phyloP scores from a whole-genome alignment of 306 rosid genomes.

The Acacia confusa region DNA sequence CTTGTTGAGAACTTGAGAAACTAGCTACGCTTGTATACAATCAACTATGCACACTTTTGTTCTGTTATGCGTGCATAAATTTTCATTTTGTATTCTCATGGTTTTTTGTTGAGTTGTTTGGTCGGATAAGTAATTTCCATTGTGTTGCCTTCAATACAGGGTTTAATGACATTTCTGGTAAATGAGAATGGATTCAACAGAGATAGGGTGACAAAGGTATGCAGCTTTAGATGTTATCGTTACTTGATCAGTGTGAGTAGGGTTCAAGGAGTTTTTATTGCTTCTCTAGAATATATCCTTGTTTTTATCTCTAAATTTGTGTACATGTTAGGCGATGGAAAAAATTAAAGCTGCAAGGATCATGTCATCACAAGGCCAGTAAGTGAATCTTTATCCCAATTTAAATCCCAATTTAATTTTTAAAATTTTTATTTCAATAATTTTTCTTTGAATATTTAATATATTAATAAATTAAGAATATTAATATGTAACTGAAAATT shows the following conservation, averaged over 20 bases:
- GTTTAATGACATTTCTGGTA: conserved; percentile 72
- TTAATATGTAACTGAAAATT: neutral
- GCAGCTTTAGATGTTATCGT: conserved; percentile 18
- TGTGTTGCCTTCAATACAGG: conserved; percentile 57
- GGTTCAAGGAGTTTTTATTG: conserved; percentile 11
- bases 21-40: conserved; percentile 19
- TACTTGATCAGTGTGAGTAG: conserved; percentile 17
- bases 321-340: conserved; percentile 69
- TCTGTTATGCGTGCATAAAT: neutral
- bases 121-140: conserved; percentile 28
- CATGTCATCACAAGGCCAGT: conserved; percentile 93
- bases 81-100: neutral
- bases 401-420: neutral
- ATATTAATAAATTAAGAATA: neutral
- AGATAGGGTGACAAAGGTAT: conserved; percentile 89
- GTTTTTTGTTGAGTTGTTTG: conserved; percentile 18
- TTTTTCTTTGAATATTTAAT: neutral
- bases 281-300: conserved; percentile 21
- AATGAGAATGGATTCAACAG: conserved; percentile 92
- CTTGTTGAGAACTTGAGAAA: conserved; percentile 28
- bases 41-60: conserved; percentile 9
- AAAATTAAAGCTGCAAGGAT: conserved; percentile 90
- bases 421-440: neutral
- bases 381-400: conserved; percentile 30
- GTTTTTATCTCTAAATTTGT: conserved; percentile 27